phyloP scores from a whole-genome alignment of 2,329 filamentous ascomycete species.

The Penicillium nordicum region DNA sequence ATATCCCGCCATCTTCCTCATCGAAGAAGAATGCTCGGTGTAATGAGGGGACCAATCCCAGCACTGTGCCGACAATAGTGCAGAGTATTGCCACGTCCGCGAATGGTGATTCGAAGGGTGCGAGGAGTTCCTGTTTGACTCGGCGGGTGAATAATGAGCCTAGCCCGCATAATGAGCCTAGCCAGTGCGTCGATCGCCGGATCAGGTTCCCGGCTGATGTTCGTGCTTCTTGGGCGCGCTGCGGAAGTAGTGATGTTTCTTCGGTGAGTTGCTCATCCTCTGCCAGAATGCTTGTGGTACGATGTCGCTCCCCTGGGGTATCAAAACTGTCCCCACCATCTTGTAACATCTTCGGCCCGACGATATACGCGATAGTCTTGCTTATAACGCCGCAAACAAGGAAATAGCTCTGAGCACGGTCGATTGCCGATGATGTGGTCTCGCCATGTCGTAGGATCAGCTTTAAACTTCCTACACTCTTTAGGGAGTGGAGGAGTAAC shows the following conservation, averaged over 20 bases:
- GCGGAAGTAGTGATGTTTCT: constrained; percentile 52
- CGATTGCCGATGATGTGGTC: background rate
- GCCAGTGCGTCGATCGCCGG: constrained; percentile 25
- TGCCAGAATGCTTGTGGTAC: background rate
- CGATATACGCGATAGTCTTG: background rate
- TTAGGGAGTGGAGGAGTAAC: background rate
- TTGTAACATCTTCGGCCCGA: background rate
- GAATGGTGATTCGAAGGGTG: constrained; percentile 50
- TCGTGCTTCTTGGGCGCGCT: constrained; percentile 21
- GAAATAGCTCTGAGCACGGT: background rate
- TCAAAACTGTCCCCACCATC: background rate
- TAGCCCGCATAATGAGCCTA: constrained; percentile 27
- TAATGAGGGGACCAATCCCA: constrained; percentile 59
- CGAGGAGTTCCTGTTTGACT: constrained; percentile 31
- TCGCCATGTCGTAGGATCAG: background rate
- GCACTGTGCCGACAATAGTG: constrained; percentile 51
- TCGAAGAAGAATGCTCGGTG: constrained; percentile 61
- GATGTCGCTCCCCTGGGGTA: background rate
- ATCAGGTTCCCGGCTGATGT: constrained; percentile 17
- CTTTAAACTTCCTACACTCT: background rate
- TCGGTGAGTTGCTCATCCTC: constrained; percentile 37
- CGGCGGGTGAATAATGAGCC: constrained; percentile 34
- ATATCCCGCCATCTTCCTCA: constrained; percentile 58
- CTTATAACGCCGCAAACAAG: background rate
- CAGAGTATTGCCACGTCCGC: constrained; percentile 62